Evolutionary conservation across 2,329 filamentous ascomycete species (phyloP).

Genomic region (Clonostachys sp.): DNA sequence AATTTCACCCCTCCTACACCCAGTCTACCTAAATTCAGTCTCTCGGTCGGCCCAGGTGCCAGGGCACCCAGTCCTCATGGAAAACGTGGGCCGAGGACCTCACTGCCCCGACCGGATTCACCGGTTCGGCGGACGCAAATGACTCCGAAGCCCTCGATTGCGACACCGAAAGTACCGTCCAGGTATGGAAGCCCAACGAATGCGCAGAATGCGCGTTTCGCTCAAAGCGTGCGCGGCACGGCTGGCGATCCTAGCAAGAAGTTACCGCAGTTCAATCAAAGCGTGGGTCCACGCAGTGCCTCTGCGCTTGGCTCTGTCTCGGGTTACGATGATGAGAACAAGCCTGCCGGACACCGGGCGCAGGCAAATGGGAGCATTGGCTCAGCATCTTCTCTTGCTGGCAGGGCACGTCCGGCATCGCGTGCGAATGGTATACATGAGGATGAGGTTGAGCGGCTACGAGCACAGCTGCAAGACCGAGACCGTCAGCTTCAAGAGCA

Average conservation of each 20-base stretch:
- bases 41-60: conserved; percentile 71
- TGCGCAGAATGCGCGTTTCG: conserved; percentile 37
- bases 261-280: conserved; percentile 38
- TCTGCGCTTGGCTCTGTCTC: conserved; percentile 51
- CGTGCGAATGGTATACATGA: conserved; percentile 52
- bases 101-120: conserved; percentile 83
- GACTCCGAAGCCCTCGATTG: conserved; percentile 54
- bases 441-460: conserved; percentile 70
- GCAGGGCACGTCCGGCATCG: conserved; percentile 47
- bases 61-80: conserved; percentile 67
- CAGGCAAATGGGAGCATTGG: conserved; percentile 47
- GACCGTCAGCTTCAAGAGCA: conserved; percentile 89
- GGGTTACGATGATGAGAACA: conserved; percentile 53
- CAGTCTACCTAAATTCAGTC: conserved; percentile 74
- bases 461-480: conserved; percentile 72
- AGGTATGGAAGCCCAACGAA: conserved; percentile 39
- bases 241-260: conserved; percentile 58
- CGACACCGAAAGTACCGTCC: conserved; percentile 36
- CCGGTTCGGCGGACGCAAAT: conserved; percentile 68
- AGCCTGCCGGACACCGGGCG: conserved; percentile 45
- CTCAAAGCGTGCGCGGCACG: conserved; percentile 58
- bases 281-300: conserved; percentile 50
- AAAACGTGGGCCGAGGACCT: conserved; percentile 71
- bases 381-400: conserved; percentile 49
- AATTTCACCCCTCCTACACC: conserved; percentile 62